Evolutionary conservation across 257 asterid genomes (phyloP), one percentile per base, ranked within the genome.

Genomic region (Hygrophila difformis): DNA sequence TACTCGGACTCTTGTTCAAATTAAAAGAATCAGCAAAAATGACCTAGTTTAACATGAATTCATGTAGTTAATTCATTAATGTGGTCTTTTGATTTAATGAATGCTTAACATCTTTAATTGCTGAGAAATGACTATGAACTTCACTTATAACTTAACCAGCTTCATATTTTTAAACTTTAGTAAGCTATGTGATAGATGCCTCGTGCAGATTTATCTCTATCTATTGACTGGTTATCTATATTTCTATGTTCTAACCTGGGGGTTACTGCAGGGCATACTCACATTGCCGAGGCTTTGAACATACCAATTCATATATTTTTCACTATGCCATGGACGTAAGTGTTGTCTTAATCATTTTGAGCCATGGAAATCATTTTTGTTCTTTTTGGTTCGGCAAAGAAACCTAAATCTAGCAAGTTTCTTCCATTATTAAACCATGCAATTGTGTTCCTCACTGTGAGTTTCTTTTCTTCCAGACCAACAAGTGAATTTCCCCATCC

Each of bases 281-380:
- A 89, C 77, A 93, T 89, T 42, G 96, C 98, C 12, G 98, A 89
- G 79, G 78, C 96, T 22, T 55, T 89, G 65, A 68, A 75, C 66
- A 38, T 89, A 48, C 96, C 96, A 2, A 61, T 89, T 58, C 98
- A 89, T 59, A 89, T 89, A 69, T 82, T 89, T 61, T 89, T 89
- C 71, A 89, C 98, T 18, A 85, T 89, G 98, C 98, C 96, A n/a
- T 89, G 98, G 98, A 85, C 98, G 96, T 85, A 77, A 82, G 96
- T 70, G 64, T 63, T 50, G 1, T 62, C 64, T 62, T 54, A 38
- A 45, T 51, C 24, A 43, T 64, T 46, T 52, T 44, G 43, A 49
- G 60, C 20, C 29, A 8, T 42, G 39, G 38, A 44, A 41, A 50
- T 22, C 39, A 19, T 49, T 36, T 61, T 22, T 13, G 11, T 66